These are phyloP conservation scores for Picea mariana DNA, from an alignment of 83 land plant genomes.

Conservation along the genomic window DNA sequence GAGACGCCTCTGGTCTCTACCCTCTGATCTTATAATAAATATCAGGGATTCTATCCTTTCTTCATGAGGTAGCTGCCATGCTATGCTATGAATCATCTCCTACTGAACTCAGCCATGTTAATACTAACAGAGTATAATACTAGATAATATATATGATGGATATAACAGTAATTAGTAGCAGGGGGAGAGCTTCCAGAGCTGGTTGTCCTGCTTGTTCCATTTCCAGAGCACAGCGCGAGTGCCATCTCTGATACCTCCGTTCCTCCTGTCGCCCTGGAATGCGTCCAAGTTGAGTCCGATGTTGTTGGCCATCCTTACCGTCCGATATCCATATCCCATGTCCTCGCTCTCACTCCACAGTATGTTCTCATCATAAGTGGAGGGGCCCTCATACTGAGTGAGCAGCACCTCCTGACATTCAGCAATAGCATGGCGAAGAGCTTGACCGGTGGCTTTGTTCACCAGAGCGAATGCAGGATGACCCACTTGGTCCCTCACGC, in stretches of 20 bases:
- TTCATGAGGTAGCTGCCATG: no score
- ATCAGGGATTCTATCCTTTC: no score
- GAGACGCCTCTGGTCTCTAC: no score
- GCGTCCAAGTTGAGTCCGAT: conserved; percentile 63
- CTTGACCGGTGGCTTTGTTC: conserved; percentile 67
- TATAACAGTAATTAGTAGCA: conserved; percentile 20
- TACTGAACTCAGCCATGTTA: no score
- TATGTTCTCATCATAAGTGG: conserved; percentile 43
- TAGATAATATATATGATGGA: no score
- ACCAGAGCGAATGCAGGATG: conserved; percentile 55
- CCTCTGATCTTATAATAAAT: no score
- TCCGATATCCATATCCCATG: conserved; percentile 42
- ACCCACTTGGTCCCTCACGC: conserved; percentile 57
- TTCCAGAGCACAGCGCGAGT: conserved; percentile 45
- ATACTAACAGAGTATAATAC: no score
- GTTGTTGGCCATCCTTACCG: conserved; percentile 63
- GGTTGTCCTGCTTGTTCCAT: conserved; percentile 65
- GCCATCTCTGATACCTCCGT: conserved; percentile 69
- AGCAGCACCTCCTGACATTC: conserved; percentile 57
- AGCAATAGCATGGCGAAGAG: conserved; percentile 54
- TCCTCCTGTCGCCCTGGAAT: conserved; percentile 42
- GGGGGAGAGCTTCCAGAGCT: conserved; percentile 64
- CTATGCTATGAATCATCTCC: no score
- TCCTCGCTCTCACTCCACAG: conserved; percentile 68
- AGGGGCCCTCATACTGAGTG: conserved; percentile 31